These are phyloP conservation scores for Aspergillus intermedius DNA, from an alignment of 2,329 filamentous ascomycete genomes.

Conservation along the genomic window DNA sequence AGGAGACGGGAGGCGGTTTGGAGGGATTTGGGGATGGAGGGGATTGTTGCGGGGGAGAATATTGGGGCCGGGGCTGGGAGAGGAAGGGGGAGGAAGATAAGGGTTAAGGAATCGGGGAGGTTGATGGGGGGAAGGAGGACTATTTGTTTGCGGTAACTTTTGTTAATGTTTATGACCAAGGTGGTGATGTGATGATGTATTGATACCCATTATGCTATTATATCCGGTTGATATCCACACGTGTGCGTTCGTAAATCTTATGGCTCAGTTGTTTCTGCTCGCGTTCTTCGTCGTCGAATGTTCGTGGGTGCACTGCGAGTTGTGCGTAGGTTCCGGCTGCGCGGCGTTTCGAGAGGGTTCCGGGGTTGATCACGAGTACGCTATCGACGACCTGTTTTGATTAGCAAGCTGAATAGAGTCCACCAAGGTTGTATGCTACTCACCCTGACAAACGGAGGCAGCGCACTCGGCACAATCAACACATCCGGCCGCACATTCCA, in stretches of 20 bases:
- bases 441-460: constrained; percentile 86
- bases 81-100: constrained; percentile 12
- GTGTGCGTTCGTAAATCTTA: constrained; percentile 70
- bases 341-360: constrained; percentile 74
- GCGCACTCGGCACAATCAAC: constrained; percentile 70
- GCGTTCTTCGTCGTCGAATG: constrained; percentile 52
- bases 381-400: constrained; percentile 71
- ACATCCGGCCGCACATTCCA: constrained; percentile 79
- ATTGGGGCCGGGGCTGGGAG: constrained; percentile 8
- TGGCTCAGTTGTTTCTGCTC: constrained; percentile 59
- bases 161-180: neutral
- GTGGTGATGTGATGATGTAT: neutral
- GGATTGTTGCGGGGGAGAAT: constrained; percentile 11
- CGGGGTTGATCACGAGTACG: constrained; percentile 85
- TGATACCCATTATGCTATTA: constrained; percentile 28
- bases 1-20: constrained; percentile 48
- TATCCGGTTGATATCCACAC: constrained; percentile 83
- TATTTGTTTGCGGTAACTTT: constrained; percentile 29
- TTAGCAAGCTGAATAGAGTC: neutral
- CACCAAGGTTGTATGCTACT: neutral
- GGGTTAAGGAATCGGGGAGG: constrained; percentile 24
- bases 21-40: constrained; percentile 45
- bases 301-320: constrained; percentile 65
- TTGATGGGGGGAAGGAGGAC: constrained; percentile 34
- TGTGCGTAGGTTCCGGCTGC: constrained; percentile 81